phyloP scores from a whole-genome alignment of 2,329 filamentous ascomycete species.

The Neofusicoccum ribis region DNA sequence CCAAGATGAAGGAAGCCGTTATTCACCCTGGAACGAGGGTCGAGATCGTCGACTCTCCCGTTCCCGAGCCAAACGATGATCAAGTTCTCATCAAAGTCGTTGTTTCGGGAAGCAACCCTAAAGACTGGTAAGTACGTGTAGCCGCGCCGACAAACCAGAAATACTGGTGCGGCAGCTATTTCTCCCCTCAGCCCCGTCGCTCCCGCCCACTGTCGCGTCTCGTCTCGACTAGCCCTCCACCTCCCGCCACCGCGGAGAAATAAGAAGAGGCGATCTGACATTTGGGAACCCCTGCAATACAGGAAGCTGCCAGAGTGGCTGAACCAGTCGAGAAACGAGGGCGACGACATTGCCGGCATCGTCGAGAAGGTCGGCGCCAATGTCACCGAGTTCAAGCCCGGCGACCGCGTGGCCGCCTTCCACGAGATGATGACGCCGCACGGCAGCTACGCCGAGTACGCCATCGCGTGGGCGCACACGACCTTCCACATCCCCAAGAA shows the following conservation, averaged over 20 bases:
- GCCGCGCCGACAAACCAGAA: no score
- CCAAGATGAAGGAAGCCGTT: constrained; percentile 32
- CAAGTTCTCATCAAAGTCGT: constrained; percentile 26
- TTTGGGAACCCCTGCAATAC: background rate
- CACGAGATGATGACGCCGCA: constrained; percentile 41
- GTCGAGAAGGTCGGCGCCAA: constrained; percentile 24
- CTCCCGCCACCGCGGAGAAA: background rate
- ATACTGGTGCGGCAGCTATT: background rate
- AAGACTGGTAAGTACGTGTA: constrained; percentile 22
- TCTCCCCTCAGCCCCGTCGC: background rate
- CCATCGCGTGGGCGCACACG: constrained; percentile 42
- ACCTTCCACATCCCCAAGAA: constrained; percentile 45
- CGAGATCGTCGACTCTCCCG: constrained; percentile 37
- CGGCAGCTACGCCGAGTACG: constrained; percentile 47
- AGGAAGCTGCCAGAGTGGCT: background rate
- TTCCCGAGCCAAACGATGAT: constrained; percentile 34
- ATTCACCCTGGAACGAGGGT: constrained; percentile 29
- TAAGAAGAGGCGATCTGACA: background rate
- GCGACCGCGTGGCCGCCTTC: constrained; percentile 27
- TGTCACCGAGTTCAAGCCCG: constrained; percentile 24
- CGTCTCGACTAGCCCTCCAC: background rate
- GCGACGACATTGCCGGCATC: constrained; percentile 25
- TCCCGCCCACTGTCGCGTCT: background rate
- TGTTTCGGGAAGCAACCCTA: constrained; percentile 23
- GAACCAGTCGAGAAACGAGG: constrained; percentile 16